Conservation (phyloP, 306 rosid species). For the Inga oerstediana region DNA sequence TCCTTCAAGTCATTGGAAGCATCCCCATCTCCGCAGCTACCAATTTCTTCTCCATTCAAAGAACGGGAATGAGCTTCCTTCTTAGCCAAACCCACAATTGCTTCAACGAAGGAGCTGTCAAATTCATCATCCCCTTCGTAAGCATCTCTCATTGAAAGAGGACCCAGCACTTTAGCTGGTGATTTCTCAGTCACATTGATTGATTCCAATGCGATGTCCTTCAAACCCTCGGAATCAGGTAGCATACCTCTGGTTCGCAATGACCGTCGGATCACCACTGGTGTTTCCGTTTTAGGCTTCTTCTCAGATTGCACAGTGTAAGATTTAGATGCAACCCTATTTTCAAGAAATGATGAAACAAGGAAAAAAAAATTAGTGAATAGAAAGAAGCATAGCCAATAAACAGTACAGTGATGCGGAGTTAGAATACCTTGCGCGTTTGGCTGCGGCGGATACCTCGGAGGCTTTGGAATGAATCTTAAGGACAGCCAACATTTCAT, state of each 20-base stretch:
- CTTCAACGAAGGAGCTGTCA: slow-evolving; percentile 40
- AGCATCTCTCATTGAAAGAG: slow-evolving; percentile 54
- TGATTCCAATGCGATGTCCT: slow-evolving; percentile 22
- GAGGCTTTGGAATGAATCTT: slow-evolving; percentile 68
- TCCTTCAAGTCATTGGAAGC: neutral
- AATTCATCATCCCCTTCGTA: slow-evolving; percentile 39
- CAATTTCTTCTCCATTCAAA: slow-evolving; percentile 4
- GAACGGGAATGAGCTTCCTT: slow-evolving; percentile 29
- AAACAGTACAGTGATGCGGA: neutral
- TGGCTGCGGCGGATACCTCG: slow-evolving; percentile 58
- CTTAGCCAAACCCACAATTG: slow-evolving; percentile 45
- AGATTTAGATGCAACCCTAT: slow-evolving; percentile 61
- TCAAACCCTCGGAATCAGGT: slow-evolving; percentile 51
- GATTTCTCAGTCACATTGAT: slow-evolving; percentile 10
- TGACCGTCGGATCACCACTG: slow-evolving; percentile 70
- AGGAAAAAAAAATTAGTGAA: too few species aligned
- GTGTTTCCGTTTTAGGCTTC: slow-evolving; percentile 58
- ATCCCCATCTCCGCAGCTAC: neutral
- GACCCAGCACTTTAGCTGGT: slow-evolving; percentile 40
- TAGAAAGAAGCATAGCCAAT: neutral
- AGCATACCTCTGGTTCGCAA: slow-evolving; percentile 71
- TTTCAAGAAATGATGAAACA: neutral
- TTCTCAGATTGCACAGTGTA: slow-evolving; percentile 44
- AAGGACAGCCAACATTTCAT: slow-evolving; percentile 77
- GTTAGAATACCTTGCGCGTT: slow-evolving; percentile 60